A percentile compares a stretch with the other conserved stretches of the same genome.
Conservation (phyloP, 495 filamentous ascomycete genomes). For the Friedmanniomyces endolithicus region DNA sequence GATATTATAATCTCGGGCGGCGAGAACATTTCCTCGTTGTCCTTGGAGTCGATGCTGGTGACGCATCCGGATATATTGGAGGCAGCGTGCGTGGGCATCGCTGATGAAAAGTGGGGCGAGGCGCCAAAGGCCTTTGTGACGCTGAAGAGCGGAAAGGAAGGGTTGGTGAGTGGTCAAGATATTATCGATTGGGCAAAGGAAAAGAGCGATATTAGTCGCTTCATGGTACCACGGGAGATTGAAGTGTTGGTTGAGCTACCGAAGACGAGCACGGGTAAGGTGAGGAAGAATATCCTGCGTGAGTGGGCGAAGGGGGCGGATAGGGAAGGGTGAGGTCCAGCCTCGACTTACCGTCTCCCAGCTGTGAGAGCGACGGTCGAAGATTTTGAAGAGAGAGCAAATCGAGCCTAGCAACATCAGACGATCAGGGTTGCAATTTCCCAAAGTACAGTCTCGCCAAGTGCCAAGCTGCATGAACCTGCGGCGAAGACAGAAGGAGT, state of each 20-base stretch:
- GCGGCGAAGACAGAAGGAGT: too few relatives aligned
- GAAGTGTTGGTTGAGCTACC: slow-evolving; percentile 79
- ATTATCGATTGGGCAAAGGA: slow-evolving; percentile 79
- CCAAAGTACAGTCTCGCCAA: too few relatives aligned
- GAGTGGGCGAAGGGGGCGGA: slow-evolving; percentile 65
- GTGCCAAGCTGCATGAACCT: too few relatives aligned
- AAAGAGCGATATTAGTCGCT: slow-evolving; percentile 67
- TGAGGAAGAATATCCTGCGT: slow-evolving; percentile 86
- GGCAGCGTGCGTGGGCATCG: slow-evolving; percentile 77
- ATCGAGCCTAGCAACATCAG: too few relatives aligned
- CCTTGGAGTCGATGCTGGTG: slow-evolving; percentile 82
- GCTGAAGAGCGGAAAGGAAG: slow-evolving; percentile 45
- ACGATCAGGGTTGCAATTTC: too few relatives aligned
- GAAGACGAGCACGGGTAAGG: slow-evolving; percentile 93
- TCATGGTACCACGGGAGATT: slow-evolving; percentile 92
- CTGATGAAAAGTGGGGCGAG: slow-evolving; percentile 89
- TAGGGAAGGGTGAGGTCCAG: neutral
- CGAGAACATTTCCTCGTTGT: slow-evolving; percentile 92
- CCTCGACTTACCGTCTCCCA: too few relatives aligned
- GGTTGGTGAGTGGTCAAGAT: slow-evolving; percentile 46
- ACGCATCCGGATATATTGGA: slow-evolving; percentile 83
- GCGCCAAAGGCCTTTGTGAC: slow-evolving; percentile 89
- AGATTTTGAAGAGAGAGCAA: too few relatives aligned
- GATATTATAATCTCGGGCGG: slow-evolving; percentile 98
- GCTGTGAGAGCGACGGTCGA: too few relatives aligned